Conservation (phyloP, 177 flowering plant species). For the Vitis hybrid region DNA sequence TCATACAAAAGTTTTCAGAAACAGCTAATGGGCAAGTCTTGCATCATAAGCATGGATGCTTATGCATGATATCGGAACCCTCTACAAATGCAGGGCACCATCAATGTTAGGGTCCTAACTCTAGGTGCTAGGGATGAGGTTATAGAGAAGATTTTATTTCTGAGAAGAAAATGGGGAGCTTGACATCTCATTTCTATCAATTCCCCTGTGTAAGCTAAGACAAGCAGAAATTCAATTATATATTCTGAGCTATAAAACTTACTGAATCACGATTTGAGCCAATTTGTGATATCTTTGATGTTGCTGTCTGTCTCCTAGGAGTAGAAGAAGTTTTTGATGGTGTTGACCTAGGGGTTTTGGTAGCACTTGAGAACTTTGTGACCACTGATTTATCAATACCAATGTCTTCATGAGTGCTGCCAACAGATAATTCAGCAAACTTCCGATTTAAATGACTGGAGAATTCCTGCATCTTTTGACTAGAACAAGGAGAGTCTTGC, state of each 20-base stretch:
- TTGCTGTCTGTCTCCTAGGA: conserved; percentile 50
- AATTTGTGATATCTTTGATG: conserved; percentile 39
- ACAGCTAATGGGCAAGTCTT: not conserved
- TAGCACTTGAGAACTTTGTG: conserved; percentile 27
- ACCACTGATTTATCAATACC: conserved; percentile 29
- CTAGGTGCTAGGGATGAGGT: no score
- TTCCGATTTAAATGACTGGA: conserved; percentile 34
- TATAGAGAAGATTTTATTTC: no score
- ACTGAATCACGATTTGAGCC: conserved; percentile 60
- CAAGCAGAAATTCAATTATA: no score
- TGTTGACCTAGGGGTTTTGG: conserved; percentile 55
- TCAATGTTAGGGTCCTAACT: no score
- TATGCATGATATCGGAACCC: no score
- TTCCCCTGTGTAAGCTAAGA: no score
- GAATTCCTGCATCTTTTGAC: conserved; percentile 33
- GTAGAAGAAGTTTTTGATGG: conserved; percentile 49
- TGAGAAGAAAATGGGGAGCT: no score
- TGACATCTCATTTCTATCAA: no score
- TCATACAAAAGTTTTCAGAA: not conserved
- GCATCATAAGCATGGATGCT: no score
- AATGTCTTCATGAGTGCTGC: conserved; percentile 38
- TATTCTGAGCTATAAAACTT: conserved; percentile 17
- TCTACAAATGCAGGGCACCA: no score
- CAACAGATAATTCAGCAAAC: conserved; percentile 43
- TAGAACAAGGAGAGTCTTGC: conserved; percentile 43